Evolutionary conservation across 2,329 filamentous ascomycete genomes (phyloP).

Genomic region (Penicillium fuscoglaucum): DNA sequence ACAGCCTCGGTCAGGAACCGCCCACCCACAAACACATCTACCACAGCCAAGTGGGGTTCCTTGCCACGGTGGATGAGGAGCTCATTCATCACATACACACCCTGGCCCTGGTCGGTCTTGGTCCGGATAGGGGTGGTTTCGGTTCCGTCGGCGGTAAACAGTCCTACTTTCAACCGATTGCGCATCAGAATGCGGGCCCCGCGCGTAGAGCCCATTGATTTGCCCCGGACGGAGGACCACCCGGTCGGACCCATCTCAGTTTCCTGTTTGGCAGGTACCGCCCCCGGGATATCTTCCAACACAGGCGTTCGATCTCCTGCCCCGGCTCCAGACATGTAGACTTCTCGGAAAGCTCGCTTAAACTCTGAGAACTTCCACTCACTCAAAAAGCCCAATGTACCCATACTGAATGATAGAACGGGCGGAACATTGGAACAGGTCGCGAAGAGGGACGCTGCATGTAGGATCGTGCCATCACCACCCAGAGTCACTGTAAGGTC

Average conservation of each 20-base stretch:
- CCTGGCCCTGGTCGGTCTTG: constrained; percentile 39
- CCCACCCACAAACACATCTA: constrained; percentile 87
- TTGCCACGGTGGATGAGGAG: constrained; percentile 89
- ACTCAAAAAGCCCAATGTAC: constrained; percentile 87
- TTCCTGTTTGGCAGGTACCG: constrained; percentile 25
- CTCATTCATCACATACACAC: constrained; percentile 83
- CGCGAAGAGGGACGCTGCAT: constrained; percentile 83
- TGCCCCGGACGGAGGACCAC: constrained; percentile 75
- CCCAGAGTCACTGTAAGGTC: constrained; percentile 89
- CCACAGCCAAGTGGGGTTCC: constrained; percentile 84
- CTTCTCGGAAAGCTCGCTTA: constrained; percentile 87
- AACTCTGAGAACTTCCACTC: constrained; percentile 96
- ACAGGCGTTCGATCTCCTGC: constrained; percentile 48
- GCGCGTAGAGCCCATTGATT: constrained; percentile 73
- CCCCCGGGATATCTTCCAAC: constrained; percentile 48
- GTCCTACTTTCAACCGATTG: constrained; percentile 80
- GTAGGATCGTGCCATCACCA: constrained; percentile 87
- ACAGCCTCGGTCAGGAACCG: constrained; percentile 91
- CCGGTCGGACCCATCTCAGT: constrained; percentile 45
- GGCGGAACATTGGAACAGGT: constrained; percentile 80
- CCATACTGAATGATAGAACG: constrained; percentile 94
- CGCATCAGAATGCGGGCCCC: constrained; percentile 80
- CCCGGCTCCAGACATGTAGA: constrained; percentile 76
- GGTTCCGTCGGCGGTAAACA: constrained; percentile 72
- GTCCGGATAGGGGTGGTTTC: constrained; percentile 45